A percentile compares a stretch with the other conserved stretches of the same genome.
phyloP scores from a whole-genome alignment of 2,329 filamentous ascomycete genomes.

The Rhynchosporium secalis region DNA sequence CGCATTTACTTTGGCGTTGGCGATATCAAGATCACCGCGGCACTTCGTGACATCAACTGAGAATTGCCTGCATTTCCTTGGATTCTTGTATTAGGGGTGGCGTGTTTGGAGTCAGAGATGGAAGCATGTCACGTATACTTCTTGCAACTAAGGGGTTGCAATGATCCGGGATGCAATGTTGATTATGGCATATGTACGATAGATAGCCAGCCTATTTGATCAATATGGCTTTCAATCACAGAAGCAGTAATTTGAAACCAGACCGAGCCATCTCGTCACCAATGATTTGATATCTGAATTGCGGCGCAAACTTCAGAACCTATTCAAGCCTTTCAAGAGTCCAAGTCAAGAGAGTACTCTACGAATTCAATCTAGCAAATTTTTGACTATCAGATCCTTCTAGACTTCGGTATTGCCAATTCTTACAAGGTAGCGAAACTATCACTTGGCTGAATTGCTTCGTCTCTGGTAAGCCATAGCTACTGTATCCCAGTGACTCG shows the following conservation, averaged over 20 bases:
- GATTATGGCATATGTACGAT: slow-evolving; percentile 12
- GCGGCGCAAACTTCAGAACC: too few relatives aligned
- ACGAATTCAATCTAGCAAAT: too few relatives aligned
- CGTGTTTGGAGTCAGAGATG: slow-evolving; percentile 15
- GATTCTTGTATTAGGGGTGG: slow-evolving; percentile 14
- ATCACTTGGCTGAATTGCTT: too few relatives aligned
- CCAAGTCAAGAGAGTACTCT: too few relatives aligned
- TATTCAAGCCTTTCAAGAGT: too few relatives aligned
- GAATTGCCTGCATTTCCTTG: background rate
- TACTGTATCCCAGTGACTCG: too few relatives aligned
- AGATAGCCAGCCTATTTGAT: slow-evolving; percentile 13
- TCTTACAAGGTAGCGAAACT: too few relatives aligned
- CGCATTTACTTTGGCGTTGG: slow-evolving; percentile 10
- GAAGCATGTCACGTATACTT: slow-evolving; percentile 13
- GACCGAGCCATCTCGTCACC: too few relatives aligned
- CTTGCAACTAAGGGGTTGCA: slow-evolving; percentile 4
- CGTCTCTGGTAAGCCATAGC: too few relatives aligned
- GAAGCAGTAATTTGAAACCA: slow-evolving; percentile 8
- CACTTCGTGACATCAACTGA: background rate
- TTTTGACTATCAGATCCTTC: too few relatives aligned
- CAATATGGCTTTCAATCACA: slow-evolving; percentile 1
- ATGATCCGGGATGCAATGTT: slow-evolving; percentile 2
- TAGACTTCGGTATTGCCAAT: too few relatives aligned
- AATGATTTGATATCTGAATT: too few relatives aligned
- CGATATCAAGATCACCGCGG: slow-evolving; percentile 1